These are phyloP conservation scores for Cymbopogon citratus DNA, from an alignment of 176 grass and related monocot genomes.

Conservation along the genomic window DNA sequence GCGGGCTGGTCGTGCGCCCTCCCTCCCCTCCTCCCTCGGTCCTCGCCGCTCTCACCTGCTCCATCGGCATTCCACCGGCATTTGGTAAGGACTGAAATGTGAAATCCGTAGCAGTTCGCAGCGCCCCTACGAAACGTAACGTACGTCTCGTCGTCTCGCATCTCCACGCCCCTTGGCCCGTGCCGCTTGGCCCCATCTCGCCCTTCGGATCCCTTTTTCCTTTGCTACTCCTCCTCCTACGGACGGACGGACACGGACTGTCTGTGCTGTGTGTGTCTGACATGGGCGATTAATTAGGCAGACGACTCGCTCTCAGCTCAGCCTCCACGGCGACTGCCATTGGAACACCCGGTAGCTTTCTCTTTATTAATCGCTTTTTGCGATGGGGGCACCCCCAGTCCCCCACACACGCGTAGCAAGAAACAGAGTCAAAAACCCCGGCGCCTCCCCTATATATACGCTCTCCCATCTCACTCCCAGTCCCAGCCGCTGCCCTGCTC, in stretches of 20 bases:
- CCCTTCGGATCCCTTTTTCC: conserved; percentile 35
- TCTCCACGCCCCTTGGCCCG: conserved; percentile 62
- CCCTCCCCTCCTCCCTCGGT: no score
- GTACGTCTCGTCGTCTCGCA: conserved; percentile 34
- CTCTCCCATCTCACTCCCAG: no score
- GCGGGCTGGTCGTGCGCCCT: no score
- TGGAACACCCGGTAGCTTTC: conserved; percentile 4
- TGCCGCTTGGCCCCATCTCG: conserved; percentile 68
- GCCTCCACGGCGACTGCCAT: conserved; percentile 25
- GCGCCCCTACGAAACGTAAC: neutral
- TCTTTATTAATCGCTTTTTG: conserved; percentile 32
- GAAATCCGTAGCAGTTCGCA: neutral
- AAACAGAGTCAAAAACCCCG: conserved; percentile 39
- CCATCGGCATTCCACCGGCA: no score
- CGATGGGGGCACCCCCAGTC: neutral
- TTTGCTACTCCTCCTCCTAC: neutral
- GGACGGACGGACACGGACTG: neutral
- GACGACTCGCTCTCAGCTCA: neutral
- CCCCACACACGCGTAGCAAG: neutral
- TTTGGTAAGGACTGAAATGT: neutral
- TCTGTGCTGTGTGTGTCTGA: neutral
- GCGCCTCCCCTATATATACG: conserved; percentile 45
- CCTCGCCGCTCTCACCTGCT: neutral
- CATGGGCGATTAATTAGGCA: conserved; percentile 10
- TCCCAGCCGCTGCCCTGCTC: no score